These are phyloP conservation scores for Penicillium crystallinum DNA, from an alignment of 495 filamentous ascomycete species.

Conservation along the genomic window DNA sequence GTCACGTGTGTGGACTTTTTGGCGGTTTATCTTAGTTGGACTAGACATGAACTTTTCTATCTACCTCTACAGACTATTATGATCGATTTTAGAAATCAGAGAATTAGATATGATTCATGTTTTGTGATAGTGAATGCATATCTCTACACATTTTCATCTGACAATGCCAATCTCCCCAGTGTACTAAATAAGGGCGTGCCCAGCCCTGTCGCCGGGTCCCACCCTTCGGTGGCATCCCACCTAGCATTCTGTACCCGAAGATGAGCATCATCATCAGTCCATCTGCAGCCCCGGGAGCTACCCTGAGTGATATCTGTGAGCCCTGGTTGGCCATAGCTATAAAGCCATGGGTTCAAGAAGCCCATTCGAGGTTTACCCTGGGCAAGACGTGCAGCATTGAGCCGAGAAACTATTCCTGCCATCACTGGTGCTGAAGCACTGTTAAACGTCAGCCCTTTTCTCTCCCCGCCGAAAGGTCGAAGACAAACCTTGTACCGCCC, in stretches of 20 bases:
- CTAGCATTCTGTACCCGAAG: constrained; percentile 46
- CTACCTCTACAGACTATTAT: neutral
- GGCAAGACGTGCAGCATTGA: constrained; percentile 54
- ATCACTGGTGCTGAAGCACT: constrained; percentile 51
- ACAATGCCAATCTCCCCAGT: constrained; percentile 14
- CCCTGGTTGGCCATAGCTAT: constrained; percentile 38
- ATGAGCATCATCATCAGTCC: constrained; percentile 20
- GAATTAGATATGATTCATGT: too few species aligned
- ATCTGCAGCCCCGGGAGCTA: constrained; percentile 49
- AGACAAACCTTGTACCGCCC: constrained; percentile 41
- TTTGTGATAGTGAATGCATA: too few species aligned
- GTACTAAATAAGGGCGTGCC: constrained; percentile 24
- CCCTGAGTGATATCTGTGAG: constrained; percentile 56
- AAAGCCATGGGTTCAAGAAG: constrained; percentile 64
- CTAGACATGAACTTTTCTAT: neutral
- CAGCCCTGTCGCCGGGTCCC: constrained; percentile 31
- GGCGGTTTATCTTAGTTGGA: neutral
- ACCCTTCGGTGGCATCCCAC: constrained; percentile 38
- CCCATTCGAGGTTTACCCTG: constrained; percentile 47
- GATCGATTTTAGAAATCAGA: too few species aligned
- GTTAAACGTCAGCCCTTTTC: constrained; percentile 5
- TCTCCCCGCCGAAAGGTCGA: neutral
- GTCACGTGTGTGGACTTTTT: constrained; percentile 15
- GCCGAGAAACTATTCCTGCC: constrained; percentile 48
- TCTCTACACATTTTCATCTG: neutral